Evolutionary conservation across 2,329 filamentous ascomycete genomes (phyloP).

Genomic region (Aquanectria penicillioides): DNA sequence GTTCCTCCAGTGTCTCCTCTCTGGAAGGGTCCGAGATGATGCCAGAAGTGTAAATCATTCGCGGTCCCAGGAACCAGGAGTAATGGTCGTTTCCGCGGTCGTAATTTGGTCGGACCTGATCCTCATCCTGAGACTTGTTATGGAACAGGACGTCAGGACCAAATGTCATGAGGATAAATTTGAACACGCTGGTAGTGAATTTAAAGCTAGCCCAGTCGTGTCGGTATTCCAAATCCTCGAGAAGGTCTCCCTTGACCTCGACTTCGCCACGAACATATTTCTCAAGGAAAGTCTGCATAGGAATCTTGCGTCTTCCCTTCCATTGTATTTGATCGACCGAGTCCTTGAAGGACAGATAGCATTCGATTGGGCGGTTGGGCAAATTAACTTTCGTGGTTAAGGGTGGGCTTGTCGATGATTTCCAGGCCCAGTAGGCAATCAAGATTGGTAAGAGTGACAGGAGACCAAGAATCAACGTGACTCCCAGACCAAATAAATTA

Average conservation of each 20-base stretch:
- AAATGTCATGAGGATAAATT: constrained; percentile 87
- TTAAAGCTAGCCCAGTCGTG: constrained; percentile 97
- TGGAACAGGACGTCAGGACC: constrained; percentile 92
- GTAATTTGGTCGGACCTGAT: constrained; percentile 97
- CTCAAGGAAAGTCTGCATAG: constrained; percentile 94
- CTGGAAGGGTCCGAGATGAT: constrained; percentile 87
- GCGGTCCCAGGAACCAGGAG: constrained; percentile 95
- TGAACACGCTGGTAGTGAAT: constrained; percentile 86
- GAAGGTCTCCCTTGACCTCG: constrained; percentile 91
- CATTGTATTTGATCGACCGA: constrained; percentile 70
- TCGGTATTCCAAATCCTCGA: constrained; percentile 91
- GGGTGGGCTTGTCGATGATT: constrained; percentile 84
- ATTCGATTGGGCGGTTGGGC: constrained; percentile 86
- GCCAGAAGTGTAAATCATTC: constrained; percentile 98
- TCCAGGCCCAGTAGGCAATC: constrained; percentile 81
- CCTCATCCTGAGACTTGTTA: constrained; percentile 92
- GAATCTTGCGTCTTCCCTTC: constrained; percentile 80
- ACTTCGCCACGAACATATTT: constrained; percentile 97
- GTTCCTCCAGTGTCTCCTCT: constrained; percentile 91
- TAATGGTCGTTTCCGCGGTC: constrained; percentile 99
- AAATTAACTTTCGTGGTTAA: constrained; percentile 91
- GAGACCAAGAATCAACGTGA: constrained; percentile 85
- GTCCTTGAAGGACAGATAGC: constrained; percentile 87
- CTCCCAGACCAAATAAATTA: constrained; percentile 86
- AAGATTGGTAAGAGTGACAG: constrained; percentile 83